Base-by-base conservation (phyloP, 768 basidiomycete genomes). In the Infundibulicybe gibba region DNA sequence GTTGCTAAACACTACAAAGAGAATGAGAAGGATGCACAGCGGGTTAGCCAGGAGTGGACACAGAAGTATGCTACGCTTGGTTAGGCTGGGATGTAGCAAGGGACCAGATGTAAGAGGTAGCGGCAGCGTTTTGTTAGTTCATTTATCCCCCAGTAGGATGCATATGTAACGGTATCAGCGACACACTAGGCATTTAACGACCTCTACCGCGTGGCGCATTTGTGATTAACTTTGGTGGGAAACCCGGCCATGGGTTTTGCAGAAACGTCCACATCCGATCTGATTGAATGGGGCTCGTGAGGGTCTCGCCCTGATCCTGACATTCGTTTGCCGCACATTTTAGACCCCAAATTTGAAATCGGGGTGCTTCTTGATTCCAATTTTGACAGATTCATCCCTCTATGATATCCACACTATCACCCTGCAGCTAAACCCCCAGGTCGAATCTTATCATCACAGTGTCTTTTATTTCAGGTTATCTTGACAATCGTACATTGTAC, bases 1-100 rank as follows among this genome's bases (percentile, higher is more conserved):
- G 90, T 93, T 14, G 97, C 97, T 21, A 94, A 97, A 66, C 94
- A 98, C 61, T 99, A 97, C 80, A 98, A 99, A 69, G 92, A 97
- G 73, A 78, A 98, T 63, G 92, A 97, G 76, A 80, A 82, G 65
- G 94, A 87, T 49, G 97, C 97, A 19, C 89, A 92, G 69, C 74
- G 85, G 32, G 92, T 97, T 50, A 92, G 91, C 64, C 80, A 80
- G 63, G 92, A 97, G 71, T 99, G 97, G 97, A 98, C 97, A 56
- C 79, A 85, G 71, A 80, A 83, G 63, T 97, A 87, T 61, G 95
- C 95, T 6, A 48, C 52, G 46, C 49, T 49, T 17, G 55, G 53
- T 21, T 54, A 49, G 45, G 31, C 13, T 47, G 6, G 32, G 17
- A 32, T 25, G 15, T n/a, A 21, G 3, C 13, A 32, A 44, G 19